These are phyloP conservation scores for Cryphonectria japonica DNA, from an alignment of 2,329 filamentous ascomycete species.

Conservation along the genomic window DNA sequence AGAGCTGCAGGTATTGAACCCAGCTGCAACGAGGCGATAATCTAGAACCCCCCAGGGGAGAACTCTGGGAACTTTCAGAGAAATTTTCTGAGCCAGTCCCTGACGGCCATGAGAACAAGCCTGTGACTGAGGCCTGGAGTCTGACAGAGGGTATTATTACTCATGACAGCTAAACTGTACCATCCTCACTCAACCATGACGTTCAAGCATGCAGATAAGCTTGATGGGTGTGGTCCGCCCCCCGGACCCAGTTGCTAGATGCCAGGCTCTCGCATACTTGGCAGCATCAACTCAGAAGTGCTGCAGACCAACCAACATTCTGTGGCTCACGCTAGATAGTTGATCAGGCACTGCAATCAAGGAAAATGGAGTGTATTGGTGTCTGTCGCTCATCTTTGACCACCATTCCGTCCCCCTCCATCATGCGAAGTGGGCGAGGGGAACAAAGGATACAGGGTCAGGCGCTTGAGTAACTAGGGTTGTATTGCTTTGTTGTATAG, in stretches of 20 bases:
- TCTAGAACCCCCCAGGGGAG: conserved; percentile 1
- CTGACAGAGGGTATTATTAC: background rate
- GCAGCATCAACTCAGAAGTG: background rate
- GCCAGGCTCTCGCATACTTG: background rate
- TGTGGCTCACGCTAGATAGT: background rate
- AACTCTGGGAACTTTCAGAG: background rate
- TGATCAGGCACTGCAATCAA: background rate
- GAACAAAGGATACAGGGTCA: background rate
- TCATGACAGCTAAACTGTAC: background rate
- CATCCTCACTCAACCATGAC: background rate
- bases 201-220: conserved; percentile 18
- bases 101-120: background rate
- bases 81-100: conserved; percentile 27
- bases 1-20: conserved; percentile 8
- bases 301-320: background rate
- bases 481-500: background rate
- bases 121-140: conserved; percentile 13
- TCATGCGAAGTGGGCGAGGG: background rate
- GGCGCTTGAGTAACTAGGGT: background rate
- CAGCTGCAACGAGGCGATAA: conserved; percentile 16
- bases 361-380: background rate
- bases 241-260: background rate
- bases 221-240: background rate
- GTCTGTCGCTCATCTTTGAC: background rate
- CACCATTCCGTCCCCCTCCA: background rate